These are phyloP conservation scores for Pseudisothecium myosuroides DNA, from an alignment of 225 moss, liverwort and hornwort genomes.

Conservation along the genomic window DNA sequence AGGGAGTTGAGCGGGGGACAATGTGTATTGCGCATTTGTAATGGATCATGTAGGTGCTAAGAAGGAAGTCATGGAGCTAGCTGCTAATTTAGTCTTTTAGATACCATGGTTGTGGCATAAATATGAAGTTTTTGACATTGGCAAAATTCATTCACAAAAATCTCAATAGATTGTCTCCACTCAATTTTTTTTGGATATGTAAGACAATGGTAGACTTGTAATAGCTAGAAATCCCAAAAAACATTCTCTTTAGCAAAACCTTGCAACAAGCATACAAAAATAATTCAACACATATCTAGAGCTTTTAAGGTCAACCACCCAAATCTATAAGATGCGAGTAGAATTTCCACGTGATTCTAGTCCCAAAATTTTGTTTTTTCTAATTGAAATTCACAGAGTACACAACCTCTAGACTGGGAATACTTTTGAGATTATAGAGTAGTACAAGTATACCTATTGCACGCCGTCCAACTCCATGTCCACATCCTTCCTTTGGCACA, in stretches of 20 bases:
- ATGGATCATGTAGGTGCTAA: slow-evolving; percentile 59
- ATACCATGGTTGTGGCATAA: slow-evolving; percentile 39
- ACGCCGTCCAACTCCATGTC: too few species aligned
- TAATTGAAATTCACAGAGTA: too few species aligned
- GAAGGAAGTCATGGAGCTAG: slow-evolving; percentile 36
- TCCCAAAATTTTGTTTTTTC: too few species aligned
- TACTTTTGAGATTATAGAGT: too few species aligned
- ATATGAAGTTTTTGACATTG: slow-evolving; percentile 27
- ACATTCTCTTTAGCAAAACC: neutral
- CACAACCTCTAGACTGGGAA: too few species aligned
- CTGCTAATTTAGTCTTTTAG: slow-evolving; percentile 23
- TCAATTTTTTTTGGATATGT: neutral
- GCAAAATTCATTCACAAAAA: neutral
- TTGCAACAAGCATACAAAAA: neutral
- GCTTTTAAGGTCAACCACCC: neutral
- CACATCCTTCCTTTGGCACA: too few species aligned
- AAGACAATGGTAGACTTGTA: neutral
- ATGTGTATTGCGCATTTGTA: slow-evolving; percentile 1
- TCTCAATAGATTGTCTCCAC: neutral
- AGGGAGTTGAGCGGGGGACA: neutral
- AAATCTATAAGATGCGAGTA: neutral
- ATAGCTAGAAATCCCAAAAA: neutral
- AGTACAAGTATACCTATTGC: too few species aligned
- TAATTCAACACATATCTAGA: too few species aligned
- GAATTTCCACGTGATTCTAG: neutral